Evolutionary conservation across 2,329 filamentous ascomycete species (phyloP), one percentile per base, ranked within the genome.

Genomic region (Aspergillus novofumigatus): DNA sequence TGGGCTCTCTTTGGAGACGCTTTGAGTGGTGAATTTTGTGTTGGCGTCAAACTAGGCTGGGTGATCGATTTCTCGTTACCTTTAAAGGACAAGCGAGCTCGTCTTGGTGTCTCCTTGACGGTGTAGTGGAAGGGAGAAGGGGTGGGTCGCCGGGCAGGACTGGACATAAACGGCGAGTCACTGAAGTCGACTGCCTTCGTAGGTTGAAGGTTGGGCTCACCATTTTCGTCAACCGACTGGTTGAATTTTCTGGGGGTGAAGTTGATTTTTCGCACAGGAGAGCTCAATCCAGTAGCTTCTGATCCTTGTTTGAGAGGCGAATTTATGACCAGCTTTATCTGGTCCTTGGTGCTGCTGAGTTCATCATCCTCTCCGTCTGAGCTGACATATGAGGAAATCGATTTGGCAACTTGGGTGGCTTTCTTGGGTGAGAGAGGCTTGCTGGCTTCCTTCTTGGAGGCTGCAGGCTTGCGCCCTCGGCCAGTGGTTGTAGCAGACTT

Each of bases 361-460:
- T 79, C 77, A 60, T 79, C 77, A 8, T 80, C 77, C 38, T 77
- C 73, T 3, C 67, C 72, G 25, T 75, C 71, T 3, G 75, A 74
- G 57, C 69, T 71, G 3, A 66, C 69, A 48, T 75, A 72, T 3
- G 72, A 64, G 2, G 72, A 68, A 14, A 69, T 62, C 1, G 70
- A 69, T 58, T 77, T 80, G 20, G 76, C 71, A 41, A 80, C 66
- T 59, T 80, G 78, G 7, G 73, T 78, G 29, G 74, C 70, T 61
- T 80, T 81, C 69, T 80, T 80, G 1, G 78, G 78, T 11, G 78
- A 80, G 28, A 81, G 65, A 20, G 77, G 76, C 56, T 77, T 68
- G 9, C 64, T 49, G 9, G 60, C 58, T 26, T 59, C 61, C 38
- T 70, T 70, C 57, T 69, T 70, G n/a, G 66, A 57, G 54, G 70